Evolutionary conservation across 2,329 filamentous ascomycete genomes (phyloP), one percentile per base, ranked within the genome.

Genomic region (Diaporthe ilicicola): DNA sequence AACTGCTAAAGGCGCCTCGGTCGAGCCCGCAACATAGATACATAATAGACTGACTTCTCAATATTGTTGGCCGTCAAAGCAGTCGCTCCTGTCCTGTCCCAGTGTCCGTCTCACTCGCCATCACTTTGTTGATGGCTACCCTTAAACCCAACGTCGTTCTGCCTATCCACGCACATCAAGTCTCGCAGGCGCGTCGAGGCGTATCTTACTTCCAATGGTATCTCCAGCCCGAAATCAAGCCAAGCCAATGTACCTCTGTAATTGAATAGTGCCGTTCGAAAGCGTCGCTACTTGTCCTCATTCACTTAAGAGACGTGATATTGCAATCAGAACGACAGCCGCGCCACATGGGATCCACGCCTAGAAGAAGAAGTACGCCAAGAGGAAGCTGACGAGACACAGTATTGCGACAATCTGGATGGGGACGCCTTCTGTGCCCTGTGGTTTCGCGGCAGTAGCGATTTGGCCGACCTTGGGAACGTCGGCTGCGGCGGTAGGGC

Each of bases 281-380:
- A 51, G 7, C 22, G 22, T 68, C 53, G 32, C 42, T 22, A 8
- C 5, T 19, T 27, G 66, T 39, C 22, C 42, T 51, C 19, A 27
- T 48, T 54, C 66, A 51, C 15, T 59, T 39, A n/a, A n/a, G 53
- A 48, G 42, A 50, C 29, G 19, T 10, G 32, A 37, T 17, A 15
- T 42, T 50, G 8, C 32, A 29, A 50, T 39, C 42, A 68, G 27
- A 37, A 68, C 9, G 13, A 56, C 66, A 68, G 42, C 44, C 6
- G 37, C 17, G 37, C 29, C 53, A 24, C 34, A n/a, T 29, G 22
- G 32, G 42, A 39, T 39, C 53, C 55, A 55, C 48, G 39, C 34
- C 70, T 91, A 99, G 83, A 99, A 99, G 86, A 99, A 94, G 82
- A 98, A 90, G 84, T 98, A 99, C 69, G 94, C 96, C 76, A 98